A percentile compares a stretch with the other conserved stretches of the same genome.
Conservation (phyloP, 176 grass and related monocot species). For the Eremochloa ophiuroides region DNA sequence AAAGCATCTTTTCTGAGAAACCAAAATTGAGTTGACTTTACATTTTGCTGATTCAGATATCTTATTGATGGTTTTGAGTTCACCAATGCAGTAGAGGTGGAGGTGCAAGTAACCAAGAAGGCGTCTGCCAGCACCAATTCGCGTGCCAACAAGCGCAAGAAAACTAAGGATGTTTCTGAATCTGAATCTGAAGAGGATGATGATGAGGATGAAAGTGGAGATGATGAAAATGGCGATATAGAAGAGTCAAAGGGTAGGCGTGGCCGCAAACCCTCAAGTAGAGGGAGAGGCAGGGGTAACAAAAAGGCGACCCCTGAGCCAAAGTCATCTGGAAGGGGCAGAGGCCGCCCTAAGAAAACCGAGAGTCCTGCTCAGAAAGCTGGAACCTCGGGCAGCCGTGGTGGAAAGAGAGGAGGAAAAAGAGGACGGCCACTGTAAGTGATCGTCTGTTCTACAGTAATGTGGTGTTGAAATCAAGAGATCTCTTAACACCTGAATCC, state of each 20-base stretch:
- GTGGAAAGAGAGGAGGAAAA: conserved; percentile 56
- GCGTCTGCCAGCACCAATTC: conserved; percentile 49
- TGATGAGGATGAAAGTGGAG: conserved; percentile 33
- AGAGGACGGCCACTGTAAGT: conserved; percentile 36
- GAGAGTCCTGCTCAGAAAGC: conserved; percentile 35
- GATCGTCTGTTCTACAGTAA: not conserved
- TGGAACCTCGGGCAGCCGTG: conserved; percentile 36
- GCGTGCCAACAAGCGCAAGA: conserved; percentile 67
- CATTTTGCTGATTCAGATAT: not conserved
- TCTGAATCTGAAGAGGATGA: conserved; percentile 57
- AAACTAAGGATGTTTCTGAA: conserved; percentile 58
- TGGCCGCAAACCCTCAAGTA: conserved; percentile 53
- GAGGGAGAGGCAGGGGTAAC: conserved; percentile 64
- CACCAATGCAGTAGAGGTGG: conserved; percentile 38
- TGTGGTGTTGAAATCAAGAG: not conserved
- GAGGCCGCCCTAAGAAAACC: conserved; percentile 63
- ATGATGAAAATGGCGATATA: conserved; percentile 38
- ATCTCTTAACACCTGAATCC: conserved; percentile 30
- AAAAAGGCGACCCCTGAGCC: conserved; percentile 35
- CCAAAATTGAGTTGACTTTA: not conserved
- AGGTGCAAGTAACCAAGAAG: conserved; percentile 49
- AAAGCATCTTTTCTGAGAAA: not conserved
- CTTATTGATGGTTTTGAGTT: conserved; percentile 22
- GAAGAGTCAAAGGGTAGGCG: conserved; percentile 41
- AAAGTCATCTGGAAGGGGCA: conserved; percentile 52